phyloP scores from a whole-genome alignment of 176 grass and related monocot genomes.

The Hordeum marinum region DNA sequence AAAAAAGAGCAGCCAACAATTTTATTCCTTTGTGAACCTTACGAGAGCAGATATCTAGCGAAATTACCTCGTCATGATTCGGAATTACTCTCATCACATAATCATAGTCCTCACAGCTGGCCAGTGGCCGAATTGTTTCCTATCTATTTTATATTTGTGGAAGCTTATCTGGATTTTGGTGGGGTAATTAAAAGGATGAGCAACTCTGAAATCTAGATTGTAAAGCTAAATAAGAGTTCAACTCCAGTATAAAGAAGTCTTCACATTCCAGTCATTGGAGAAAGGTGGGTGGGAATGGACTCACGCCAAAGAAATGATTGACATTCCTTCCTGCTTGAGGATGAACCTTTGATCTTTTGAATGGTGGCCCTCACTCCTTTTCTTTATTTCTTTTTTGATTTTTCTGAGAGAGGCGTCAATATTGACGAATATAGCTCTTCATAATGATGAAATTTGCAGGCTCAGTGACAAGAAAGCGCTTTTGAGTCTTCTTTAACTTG shows the following conservation, averaged over 20 bases:
- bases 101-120: background rate
- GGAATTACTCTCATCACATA: background rate
- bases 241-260: background rate
- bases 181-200: background rate
- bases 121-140: background rate
- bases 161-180: conserved; percentile 1
- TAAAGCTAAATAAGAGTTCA: conserved; percentile 4
- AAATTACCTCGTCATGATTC: background rate
- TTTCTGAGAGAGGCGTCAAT: background rate
- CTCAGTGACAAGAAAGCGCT: background rate
- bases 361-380: background rate
- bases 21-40: background rate
- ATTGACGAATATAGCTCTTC: background rate
- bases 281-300: background rate
- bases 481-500: background rate
- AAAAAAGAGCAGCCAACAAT: background rate
- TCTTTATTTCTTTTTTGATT: background rate
- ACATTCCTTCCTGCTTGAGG: background rate
- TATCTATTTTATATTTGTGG: conserved; percentile 1
- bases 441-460: background rate
- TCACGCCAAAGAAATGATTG: background rate
- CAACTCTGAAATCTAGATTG: background rate
- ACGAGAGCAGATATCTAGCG: background rate
- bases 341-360: background rate
- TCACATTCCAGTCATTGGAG: background rate